These are phyloP conservation scores for Metschnikowia lachancei DNA, from an alignment of 805 yeast genomes.

Conservation along the genomic window DNA sequence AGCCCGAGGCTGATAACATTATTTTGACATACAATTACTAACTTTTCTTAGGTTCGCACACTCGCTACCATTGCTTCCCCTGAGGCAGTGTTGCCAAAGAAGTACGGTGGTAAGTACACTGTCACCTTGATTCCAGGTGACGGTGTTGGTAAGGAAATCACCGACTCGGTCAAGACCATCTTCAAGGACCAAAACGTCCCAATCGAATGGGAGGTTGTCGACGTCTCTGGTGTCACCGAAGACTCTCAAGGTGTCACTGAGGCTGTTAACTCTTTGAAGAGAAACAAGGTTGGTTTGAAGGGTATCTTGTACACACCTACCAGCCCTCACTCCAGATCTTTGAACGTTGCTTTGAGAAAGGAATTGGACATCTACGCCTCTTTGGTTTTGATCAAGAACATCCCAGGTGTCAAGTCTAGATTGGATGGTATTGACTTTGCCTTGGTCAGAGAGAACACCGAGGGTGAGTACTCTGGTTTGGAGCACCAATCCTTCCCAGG, in stretches of 20 bases:
- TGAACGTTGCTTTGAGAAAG: constrained; percentile 95
- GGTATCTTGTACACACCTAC: constrained; percentile 93
- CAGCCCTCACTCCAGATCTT: constrained; percentile 72
- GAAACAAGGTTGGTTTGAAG: constrained; percentile 95
- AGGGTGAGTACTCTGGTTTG: constrained; percentile 97
- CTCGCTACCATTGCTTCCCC: constrained; percentile 60
- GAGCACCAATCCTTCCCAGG: constrained; percentile 98
- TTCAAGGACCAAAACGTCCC: constrained; percentile 87
- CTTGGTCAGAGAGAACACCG: constrained; percentile 96
- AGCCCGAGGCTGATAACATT: too few species aligned
- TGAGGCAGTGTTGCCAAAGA: constrained; percentile 72
- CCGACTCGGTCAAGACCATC: constrained; percentile 88
- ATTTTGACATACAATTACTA: too few species aligned
- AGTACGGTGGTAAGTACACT: constrained; percentile 91
- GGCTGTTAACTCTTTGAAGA: constrained; percentile 86
- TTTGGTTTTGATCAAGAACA: constrained; percentile 86
- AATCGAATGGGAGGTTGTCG: constrained; percentile 78
- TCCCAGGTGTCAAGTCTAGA: constrained; percentile 91
- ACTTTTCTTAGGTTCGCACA: constrained; percentile 35
- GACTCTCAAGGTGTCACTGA: constrained; percentile 62
- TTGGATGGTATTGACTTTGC: constrained; percentile 87
- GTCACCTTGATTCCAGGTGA: constrained; percentile 97
- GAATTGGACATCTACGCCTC: constrained; percentile 95
- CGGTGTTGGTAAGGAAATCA: constrained; percentile 95
- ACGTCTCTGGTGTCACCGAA: constrained; percentile 35